A percentile compares a stretch with the other conserved stretches of the same genome.
phyloP scores from a whole-genome alignment of 495 filamentous ascomycete species.

The Glonium stellatum region DNA sequence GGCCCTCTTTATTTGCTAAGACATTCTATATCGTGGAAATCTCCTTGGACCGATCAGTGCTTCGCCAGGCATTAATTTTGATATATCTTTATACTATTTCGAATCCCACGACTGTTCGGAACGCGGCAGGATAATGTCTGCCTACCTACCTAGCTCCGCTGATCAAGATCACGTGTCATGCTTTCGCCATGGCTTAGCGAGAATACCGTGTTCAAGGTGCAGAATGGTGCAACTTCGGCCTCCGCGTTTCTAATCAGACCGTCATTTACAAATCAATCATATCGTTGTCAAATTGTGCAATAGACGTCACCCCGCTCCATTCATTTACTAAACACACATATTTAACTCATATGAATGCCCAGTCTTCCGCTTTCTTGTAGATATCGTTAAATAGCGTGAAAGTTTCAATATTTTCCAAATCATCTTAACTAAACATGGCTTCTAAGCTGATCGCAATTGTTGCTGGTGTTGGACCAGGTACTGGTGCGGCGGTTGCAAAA shows the following conservation, averaged over 20 bases:
- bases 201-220: background rate
- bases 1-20: too few species aligned
- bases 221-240: background rate
- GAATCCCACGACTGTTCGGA: too few species aligned
- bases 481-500: constrained; percentile 29
- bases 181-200: background rate
- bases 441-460: constrained; percentile 31
- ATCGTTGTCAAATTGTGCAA: background rate
- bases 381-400: too few species aligned
- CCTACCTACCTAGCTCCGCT: too few species aligned
- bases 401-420: background rate
- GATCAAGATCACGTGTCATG: background rate
- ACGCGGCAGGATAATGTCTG: too few species aligned
- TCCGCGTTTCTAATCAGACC: background rate
- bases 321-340: background rate
- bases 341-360: background rate
- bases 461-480: constrained; percentile 31
- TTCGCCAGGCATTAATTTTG: too few species aligned
- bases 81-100: too few species aligned
- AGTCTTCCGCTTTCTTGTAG: background rate
- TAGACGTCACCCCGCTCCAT: background rate
- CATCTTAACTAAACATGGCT: constrained; percentile 10
- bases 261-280: background rate
- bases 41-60: too few species aligned
- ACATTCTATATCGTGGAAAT: too few species aligned